Percentiles rank a stretch among this genome's conserved stretches.
These are phyloP conservation scores for Linum usitatissimum DNA, from an alignment of 345 rosid species.

Conservation along the genomic window DNA sequence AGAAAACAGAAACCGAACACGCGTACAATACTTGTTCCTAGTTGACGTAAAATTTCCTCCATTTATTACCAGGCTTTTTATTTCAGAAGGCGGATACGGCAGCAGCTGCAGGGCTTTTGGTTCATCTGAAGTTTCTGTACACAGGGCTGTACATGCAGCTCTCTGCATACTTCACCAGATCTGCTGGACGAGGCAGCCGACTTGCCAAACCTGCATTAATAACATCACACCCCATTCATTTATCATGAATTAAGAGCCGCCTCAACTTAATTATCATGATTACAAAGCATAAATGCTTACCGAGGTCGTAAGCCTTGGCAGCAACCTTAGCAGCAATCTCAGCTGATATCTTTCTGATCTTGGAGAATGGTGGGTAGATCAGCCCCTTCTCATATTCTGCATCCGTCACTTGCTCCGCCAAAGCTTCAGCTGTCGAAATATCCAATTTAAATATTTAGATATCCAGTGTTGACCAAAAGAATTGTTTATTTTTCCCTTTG, in stretches of 20 bases:
- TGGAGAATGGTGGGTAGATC: slow-evolving; percentile 68
- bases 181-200: slow-evolving; percentile 63
- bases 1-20: no score
- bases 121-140: slow-evolving; percentile 32
- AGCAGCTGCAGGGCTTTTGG: neutral
- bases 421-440: slow-evolving; percentile 58
- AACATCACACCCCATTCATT: neutral
- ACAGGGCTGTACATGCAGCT: slow-evolving; percentile 89
- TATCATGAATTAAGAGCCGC: no score
- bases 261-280: neutral
- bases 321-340: slow-evolving; percentile 83
- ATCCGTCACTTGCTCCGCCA: slow-evolving; percentile 64
- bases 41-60: no score
- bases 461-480: neutral
- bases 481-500: neutral
- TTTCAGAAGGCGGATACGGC: no score
- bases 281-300: slow-evolving; percentile 24
- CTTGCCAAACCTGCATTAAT: slow-evolving; percentile 59
- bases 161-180: slow-evolving; percentile 68
- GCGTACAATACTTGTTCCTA: no score
- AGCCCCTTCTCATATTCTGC: slow-evolving; percentile 78
- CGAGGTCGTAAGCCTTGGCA: slow-evolving; percentile 85
- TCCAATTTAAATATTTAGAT: neutral
- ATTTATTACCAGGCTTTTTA: no score
- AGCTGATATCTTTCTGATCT: slow-evolving; percentile 92